Base-by-base conservation (phyloP, 768 basidiomycete genomes). In the Boletus tylopilopsis region DNA sequence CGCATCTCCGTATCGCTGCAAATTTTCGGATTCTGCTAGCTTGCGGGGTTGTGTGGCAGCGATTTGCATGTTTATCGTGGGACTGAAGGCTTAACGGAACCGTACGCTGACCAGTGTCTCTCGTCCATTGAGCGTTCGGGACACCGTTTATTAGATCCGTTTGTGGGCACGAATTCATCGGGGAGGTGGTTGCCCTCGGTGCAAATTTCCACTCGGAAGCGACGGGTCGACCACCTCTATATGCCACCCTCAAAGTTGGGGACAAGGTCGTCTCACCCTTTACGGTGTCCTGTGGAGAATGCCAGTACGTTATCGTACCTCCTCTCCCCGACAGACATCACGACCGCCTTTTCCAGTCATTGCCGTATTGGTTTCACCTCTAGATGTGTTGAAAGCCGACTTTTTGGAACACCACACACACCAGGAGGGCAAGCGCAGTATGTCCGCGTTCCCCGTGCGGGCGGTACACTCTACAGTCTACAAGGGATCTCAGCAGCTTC, bases 251-350 rank as follows among this genome's bases (percentile, higher is more conserved):
- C 45, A 79, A 75, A 47, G 66, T 87, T 6, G 88, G 87, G 6
- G 84, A 91, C 62, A 85, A 81, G 59, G 85, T 91, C 13, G 81
- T 91, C 21, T 82, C 87, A 1, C 86, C 90, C 3, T 91, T 90
- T 67, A 87, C 87, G 0, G 75, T 78, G n/a, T 87, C 80, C 42
- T 92, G 90, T 55, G 84, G 83, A n/a, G 87, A 90, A 61, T 92
- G 90, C 76, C 79, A 84, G 88, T 91, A 51, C 60, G 82, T 75
- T 36, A 2, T 35, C 33, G 4, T 24, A 15, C 10, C 7, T 25
- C 19, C 41, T n/a, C 6, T 15, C 8, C 27, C 19, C 3, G 1
- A 36, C 22, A 13, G 23, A 8, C 18, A 6, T 45, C 15, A 29
- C 47, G 24, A 45, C 24, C 3, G 18, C 15, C 23, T 38, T 22